Base-by-base conservation (phyloP, 2,329 filamentous ascomycete genomes). In the Trichophyton mentagrophytes region DNA sequence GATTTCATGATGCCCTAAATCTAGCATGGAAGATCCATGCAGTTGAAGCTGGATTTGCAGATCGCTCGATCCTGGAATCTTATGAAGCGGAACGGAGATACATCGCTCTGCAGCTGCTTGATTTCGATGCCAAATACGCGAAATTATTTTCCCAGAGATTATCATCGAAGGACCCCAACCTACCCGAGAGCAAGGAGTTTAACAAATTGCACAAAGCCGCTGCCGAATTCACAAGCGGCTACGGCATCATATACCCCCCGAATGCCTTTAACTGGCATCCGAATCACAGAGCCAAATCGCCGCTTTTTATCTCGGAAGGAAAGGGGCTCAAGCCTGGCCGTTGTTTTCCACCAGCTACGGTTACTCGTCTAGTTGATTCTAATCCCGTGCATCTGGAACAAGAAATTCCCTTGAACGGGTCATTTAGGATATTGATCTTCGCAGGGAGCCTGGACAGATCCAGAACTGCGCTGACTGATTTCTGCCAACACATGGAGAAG, bases 21-120 rank as follows among this genome's bases (percentile, higher is more conserved):
- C 79, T 97, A 46, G 91, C 91, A 6, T 97, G 91, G 91, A 97
- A 97, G 77, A 88, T 96, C 58, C 91, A 96, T 70, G 85, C 88
- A 40, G 92, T 96, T 8, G 90, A 96, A 71, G 80, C 81, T 27
- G 90, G 90, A 11, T 89, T 95, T 66, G 89, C 90, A 0, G 76
- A 85, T 33, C 86, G 88, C 63, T 82, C 83, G 2, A 79, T 93
- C 17, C 81, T 97, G 58, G 82, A 85, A 64, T 93, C 91, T 0
- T 97, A 96, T 72, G 89, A 96, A 75, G 80, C 81, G 1, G 91
- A 96, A 74, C 86, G 91, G 61, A 91, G 89, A 71, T 80, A 87
- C 61, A 86, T 95, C 47, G 92, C 92, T 3, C 88, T 96, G 73
- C 88, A 83, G 9, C 81, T 96, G 0, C 80, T 96, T 11, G 80